Base-by-base conservation (phyloP, 345 rosid species). In the Anacardium occidentale region DNA sequence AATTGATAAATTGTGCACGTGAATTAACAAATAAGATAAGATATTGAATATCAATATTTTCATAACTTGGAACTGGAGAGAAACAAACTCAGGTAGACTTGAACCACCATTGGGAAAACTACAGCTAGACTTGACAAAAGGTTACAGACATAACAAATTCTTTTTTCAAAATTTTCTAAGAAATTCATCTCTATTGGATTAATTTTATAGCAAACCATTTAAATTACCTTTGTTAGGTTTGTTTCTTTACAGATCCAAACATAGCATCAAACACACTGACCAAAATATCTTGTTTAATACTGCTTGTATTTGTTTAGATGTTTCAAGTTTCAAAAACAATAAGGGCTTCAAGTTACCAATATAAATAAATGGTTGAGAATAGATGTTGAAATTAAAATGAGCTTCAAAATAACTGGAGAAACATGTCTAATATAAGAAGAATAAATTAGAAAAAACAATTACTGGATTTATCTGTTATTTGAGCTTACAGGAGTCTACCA, bases 401-500 rank as follows among this genome's bases (percentile, higher is more conserved):
- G 4, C 34, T 57, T 22, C 7, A 1, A 22, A 22, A 22, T 21
- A 57, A 12, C n/a, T 25, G 12, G 25, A 57, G 8, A 12, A 12
- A 24, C 6, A 57, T 5, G 37, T 25, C 15, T 5, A 5, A 57
- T 20, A 6, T 57, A 37, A 10, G 25, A 2, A 14, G 13, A 53
- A 59, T 7, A 9, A 59, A 59, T 44, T 40, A 22, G 2, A 29
- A 2, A 9, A 17, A n/a, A 62, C 0, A 62, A 55, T 55, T 13
- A 34, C 6, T 0, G 50, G 50, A 15, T 50, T 26, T 15, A 21
- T 7, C 24, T 29, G 32, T 47, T 29, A 52, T 52, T 18, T 34
- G 34, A 54, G 64, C 92, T 90, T 80, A 90, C 99, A 95, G 64
- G 14, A 95, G 90, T 79, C 98, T 81, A 66, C 99, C 99, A 80